Conservation (phyloP, 176 grass and related monocot species). For the Lolium multiflorum region DNA sequence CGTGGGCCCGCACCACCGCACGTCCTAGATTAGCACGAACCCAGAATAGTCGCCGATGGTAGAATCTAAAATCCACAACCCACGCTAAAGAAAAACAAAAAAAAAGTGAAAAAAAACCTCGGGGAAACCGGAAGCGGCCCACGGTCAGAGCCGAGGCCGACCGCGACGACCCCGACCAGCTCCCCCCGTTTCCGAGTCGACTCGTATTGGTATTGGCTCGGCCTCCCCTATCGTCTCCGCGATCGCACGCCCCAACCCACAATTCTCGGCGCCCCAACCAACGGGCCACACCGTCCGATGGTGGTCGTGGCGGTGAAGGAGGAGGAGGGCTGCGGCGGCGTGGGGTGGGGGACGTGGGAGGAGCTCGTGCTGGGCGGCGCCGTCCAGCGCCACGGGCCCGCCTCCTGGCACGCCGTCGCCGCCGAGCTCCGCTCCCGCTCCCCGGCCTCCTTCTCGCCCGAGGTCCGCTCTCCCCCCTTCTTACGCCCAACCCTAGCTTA, state of each 20-base stretch:
- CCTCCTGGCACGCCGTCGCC: conserved; percentile 73
- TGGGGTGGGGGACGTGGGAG: conserved; percentile 85
- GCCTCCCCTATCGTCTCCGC: conserved; percentile 33
- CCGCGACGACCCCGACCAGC: conserved; percentile 41
- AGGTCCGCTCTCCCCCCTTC: conserved; percentile 28
- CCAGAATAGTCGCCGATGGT: conserved; percentile 25
- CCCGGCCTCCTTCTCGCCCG: conserved; percentile 61
- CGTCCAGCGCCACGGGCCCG: conserved; percentile 75
- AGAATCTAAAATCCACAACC: conserved; percentile 36
- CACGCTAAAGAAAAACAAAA: neutral
- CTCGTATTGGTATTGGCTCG: conserved; percentile 27
- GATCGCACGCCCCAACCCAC: conserved; percentile 34
- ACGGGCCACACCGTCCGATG: conserved; percentile 29
- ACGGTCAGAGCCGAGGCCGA: neutral
- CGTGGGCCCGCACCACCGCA: conserved; percentile 40
- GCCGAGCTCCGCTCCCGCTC: conserved; percentile 74
- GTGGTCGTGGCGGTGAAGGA: conserved; percentile 43
- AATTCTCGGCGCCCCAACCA: neutral
- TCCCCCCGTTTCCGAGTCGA: neutral
- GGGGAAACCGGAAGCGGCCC: conserved; percentile 22
- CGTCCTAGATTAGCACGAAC: conserved; percentile 42
- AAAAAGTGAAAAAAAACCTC: conserved; percentile 3
- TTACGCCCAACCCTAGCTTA: conserved; percentile 48
- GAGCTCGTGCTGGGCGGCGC: conserved; percentile 86
- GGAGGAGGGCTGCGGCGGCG: conserved; percentile 14